A percentile compares a stretch with the other conserved stretches of the same genome.
Evolutionary conservation across 345 rosid species (phyloP).

Genomic region (Ceriops tagal): DNA sequence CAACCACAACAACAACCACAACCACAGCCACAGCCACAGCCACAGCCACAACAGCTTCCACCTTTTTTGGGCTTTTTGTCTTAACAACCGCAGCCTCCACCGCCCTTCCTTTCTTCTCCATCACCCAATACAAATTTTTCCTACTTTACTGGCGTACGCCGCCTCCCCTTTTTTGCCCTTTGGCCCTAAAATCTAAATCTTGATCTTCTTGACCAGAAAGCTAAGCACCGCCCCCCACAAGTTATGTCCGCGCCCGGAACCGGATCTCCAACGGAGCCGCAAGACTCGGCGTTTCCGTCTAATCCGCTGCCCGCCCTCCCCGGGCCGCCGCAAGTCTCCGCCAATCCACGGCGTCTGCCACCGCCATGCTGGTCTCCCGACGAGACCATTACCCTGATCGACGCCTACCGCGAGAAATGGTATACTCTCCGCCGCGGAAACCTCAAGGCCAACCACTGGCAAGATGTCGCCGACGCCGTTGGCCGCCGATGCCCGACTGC

Average conservation of each 20-base stretch:
- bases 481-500: slow-evolving; percentile 55
- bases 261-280: slow-evolving; percentile 8
- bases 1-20: slow-evolving; percentile 15
- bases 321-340: slow-evolving; percentile 15
- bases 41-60: neutral
- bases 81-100: neutral
- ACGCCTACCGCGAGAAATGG: slow-evolving; percentile 87
- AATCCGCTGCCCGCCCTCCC: slow-evolving; percentile 13
- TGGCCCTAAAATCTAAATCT: neutral
- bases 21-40: slow-evolving; percentile 13
- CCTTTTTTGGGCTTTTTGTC: neutral
- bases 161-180: neutral
- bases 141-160: too few relatives aligned
- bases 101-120: neutral
- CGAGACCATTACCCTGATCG: slow-evolving; percentile 76
- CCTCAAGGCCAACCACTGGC: slow-evolving; percentile 93
- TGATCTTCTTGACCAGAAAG: neutral
- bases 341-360: slow-evolving; percentile 70
- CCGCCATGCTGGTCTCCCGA: slow-evolving; percentile 97
- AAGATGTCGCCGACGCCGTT: slow-evolving; percentile 80
- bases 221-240: neutral
- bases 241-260: slow-evolving; percentile 6
- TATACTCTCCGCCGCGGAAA: slow-evolving; percentile 81
- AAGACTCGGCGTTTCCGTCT: slow-evolving; percentile 4
- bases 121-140: neutral